Base-by-base conservation (phyloP, 2,329 filamentous ascomycete genomes). In the Madurella mycetomatis region DNA sequence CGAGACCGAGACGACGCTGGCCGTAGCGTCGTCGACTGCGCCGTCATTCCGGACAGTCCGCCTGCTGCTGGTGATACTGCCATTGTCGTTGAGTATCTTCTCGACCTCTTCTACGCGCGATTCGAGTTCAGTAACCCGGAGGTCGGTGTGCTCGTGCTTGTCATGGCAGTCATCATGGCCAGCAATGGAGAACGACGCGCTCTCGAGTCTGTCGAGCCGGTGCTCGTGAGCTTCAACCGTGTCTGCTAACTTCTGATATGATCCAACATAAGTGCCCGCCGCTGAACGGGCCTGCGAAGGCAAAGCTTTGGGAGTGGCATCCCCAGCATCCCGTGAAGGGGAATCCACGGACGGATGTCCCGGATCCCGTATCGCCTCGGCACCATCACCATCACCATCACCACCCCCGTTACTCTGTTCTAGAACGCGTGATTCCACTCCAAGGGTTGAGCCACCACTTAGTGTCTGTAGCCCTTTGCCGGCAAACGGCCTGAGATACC, bases 111-210 rank as follows among this genome's bases (percentile, higher is more conserved):
- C 79, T 4, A 86, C 71, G 37, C 81, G 77, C 30, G 77, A 78
- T 67, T 91, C 87, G 7, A 91, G 73, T 39, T 91, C 87, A 1
- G 83, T 79, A 8, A 91, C 74, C 18, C 87, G 81, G 9, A 84
- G 76, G 60, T 91, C 88, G 43, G 82, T 68, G 46, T 82, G 72
- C 34, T 90, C 87, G 62, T 88, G 79, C 51, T 80, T 83, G 17
- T 89, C 85, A 16, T 84, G 74, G 47, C 88, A 81, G 39, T 88
- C 85, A 18, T 90, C 87, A 46, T 87, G 79, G n/a, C 79, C 78
- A 16, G 78, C 76, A 42, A 81, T 77, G 19, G 83, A 82, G 63
- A 90, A 88, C 0, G 86, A 90, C 1, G 80, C 75, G 48, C 79
- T 88, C 69, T 92, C 88, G 5, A 92, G 74, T 52, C 76, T 73